Base-by-base conservation (phyloP, 1,139 yeast genomes). In the Chernovozyma sophiae-reginae region DNA sequence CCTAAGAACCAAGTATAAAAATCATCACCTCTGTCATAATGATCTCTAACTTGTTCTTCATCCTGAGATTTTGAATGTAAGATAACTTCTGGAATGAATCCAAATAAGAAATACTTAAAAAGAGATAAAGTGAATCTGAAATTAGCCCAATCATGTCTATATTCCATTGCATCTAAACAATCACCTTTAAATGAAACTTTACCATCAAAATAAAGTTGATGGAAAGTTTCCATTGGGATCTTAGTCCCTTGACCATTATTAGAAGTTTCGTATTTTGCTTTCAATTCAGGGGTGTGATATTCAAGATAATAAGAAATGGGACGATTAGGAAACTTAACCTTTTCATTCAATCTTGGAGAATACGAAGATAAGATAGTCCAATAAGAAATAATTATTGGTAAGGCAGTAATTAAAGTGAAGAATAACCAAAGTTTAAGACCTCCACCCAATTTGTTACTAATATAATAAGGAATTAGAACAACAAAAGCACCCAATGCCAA, bases 11-110 rank as follows among this genome's bases (percentile, higher is more conserved):
- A 87, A 39, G 89, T 69, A 77, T 87, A 89, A 63, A 89, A 87
- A 65, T 89, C 96, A 58, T 87, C 96, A 63, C 97, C 96, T 52
- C 97, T 85, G 69, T 89, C 97, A 63, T 87, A 87, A 66, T 89
- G 96, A 55, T 84, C 96, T 63, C 96, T 80, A 40, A 87, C 96
- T 67, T 87, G 97, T 65, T 87, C 97, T 68, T 89, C 96, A 58
- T 89, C 96, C 68, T 87, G 96, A 25, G 95, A 84, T 59, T 87
- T 80, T 43, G 95, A 81, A 69, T 87, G 97, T 78, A 87, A 59
- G 52, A 87, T 83, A 40, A 87, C 95, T 66, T 87, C 97, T 36
- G 97, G 97, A 49, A 87, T 84, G 86, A 87, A 79, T 36, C 95
- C 95, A 40, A 86, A 75, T 50, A 87, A 66, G 70, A 87, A 89